These are phyloP conservation scores for Rhodosporidiobolus sp. DNA, from an alignment of 768 basidiomycete species.

Conservation along the genomic window DNA sequence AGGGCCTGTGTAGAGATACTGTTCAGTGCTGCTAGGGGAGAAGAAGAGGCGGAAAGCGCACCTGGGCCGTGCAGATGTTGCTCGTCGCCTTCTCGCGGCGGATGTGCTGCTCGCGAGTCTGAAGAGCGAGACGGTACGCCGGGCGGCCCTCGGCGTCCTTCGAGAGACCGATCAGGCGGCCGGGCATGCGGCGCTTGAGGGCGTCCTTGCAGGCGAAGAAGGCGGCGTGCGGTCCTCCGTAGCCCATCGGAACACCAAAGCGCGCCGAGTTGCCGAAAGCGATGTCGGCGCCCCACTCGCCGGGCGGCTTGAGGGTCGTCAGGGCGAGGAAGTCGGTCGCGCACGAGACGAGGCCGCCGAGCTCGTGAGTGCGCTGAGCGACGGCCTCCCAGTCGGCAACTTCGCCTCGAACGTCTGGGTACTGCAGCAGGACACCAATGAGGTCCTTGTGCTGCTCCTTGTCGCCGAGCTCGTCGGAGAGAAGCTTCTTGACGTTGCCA, in stretches of 20 bases:
- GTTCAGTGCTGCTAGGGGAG: background rate
- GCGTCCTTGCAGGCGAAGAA: constrained; percentile 93
- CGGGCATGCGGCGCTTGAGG: constrained; percentile 98
- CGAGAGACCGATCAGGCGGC: constrained; percentile 85
- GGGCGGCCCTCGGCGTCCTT: constrained; percentile 77
- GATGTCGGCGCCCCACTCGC: constrained; percentile 98
- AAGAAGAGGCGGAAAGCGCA: background rate
- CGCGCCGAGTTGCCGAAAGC: constrained; percentile 92
- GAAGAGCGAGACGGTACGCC: constrained; percentile 87
- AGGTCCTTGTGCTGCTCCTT: constrained; percentile 56
- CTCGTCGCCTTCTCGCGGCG: constrained; percentile 97
- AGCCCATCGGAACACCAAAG: constrained; percentile 95
- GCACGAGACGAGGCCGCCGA: constrained; percentile 76
- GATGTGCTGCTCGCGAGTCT: constrained; percentile 63
- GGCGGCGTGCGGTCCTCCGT: constrained; percentile 93
- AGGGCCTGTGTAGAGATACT: constrained; percentile 64
- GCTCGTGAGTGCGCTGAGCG: constrained; percentile 64
- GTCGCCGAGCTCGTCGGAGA: constrained; percentile 37
- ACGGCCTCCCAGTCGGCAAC: constrained; percentile 70
- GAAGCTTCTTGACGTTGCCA: constrained; percentile 54
- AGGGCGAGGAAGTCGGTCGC: constrained; percentile 90
- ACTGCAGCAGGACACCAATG: constrained; percentile 87
- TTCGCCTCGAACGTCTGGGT: constrained; percentile 83
- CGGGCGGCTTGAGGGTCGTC: constrained; percentile 88
- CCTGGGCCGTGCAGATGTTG: constrained; percentile 85